Evolutionary conservation across 768 basidiomycete genomes (phyloP), one percentile per base, ranked within the genome.

Genomic region (Hygrophoropsis aurantiaca): DNA sequence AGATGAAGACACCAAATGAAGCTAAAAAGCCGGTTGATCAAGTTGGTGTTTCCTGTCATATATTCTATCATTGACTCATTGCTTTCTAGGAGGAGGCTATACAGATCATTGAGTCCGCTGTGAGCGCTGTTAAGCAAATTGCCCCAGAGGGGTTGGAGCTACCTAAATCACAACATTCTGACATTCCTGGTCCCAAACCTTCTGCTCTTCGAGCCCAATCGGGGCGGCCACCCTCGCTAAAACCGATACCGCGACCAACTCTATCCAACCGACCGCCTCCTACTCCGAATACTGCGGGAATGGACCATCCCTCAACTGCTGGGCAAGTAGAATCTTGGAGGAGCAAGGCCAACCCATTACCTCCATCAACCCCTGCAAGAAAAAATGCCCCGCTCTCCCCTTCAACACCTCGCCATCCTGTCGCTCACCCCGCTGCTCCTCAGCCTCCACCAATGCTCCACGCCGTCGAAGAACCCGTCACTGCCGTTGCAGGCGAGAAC

Each of bases 261-360:
- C 43, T 19, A 26, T 49, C 55, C 11, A 61, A 62, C 43, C 61
- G 65, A 27, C 50, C 58, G 35, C 62, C 67, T 6, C 57, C 52
- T 16, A 47, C 60, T 19, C 53, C 62, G 46, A 47, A 59, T 13
- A 13, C 13, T 11, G 44, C 38, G 57, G 49, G 42, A 5, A 41
- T 52, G 27, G 27, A 30, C 13, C 27, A 30, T 6, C 27, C 27
- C 8, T 63, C 73, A 4, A 59, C 67, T 20, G 64, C 71, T 4
- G 55, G 63, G 6, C 74, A 78, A 45, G 67, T 70, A 2, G 79
- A 82, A 33, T 85, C 87, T 13, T 90, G 89, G 89, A 74, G 89
- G 60, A 74, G 67, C 44, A 83, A 78, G 49, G 62, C 71, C 25
- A 69, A 62, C 30, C 71, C 69, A 1, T 51, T 58, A 38, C 54